Percentiles rank a stretch among this genome's conserved stretches.
phyloP scores from a whole-genome alignment of 1,284 basidiomycete genomes.

The Rhodotorula sp. region DNA sequence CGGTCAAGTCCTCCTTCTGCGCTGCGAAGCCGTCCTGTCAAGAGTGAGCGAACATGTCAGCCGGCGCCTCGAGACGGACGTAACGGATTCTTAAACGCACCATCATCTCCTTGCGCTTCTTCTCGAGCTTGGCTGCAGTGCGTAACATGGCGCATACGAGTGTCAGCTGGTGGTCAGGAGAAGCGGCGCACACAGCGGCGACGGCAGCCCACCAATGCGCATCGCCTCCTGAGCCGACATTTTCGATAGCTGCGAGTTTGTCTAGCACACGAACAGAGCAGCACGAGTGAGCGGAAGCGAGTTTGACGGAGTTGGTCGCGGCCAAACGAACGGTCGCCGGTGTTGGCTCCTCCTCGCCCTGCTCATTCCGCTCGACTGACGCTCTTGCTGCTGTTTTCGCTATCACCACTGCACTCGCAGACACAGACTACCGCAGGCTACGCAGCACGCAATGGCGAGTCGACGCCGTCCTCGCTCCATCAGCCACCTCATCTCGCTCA shows the following conservation, averaged over 20 bases:
- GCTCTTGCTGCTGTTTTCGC: not conserved
- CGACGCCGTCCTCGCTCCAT: not conserved
- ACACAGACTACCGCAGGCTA: no score
- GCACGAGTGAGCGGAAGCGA: not conserved
- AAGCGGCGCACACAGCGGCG: not conserved
- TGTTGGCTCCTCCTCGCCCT: not conserved
- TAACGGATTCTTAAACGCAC: constrained; percentile 18
- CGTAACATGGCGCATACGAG: no score
- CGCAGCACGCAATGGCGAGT: not conserved
- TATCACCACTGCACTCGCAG: not conserved
- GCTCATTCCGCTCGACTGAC: not conserved
- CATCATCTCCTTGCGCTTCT: constrained; percentile 75
- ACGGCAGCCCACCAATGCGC: constrained; percentile 17
- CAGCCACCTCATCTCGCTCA: constrained; percentile 6
- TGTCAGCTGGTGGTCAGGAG: not conserved
- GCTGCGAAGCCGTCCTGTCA: constrained; percentile 72
- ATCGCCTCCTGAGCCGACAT: constrained; percentile 25
- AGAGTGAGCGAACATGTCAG: not conserved
- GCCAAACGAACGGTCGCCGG: not conserved
- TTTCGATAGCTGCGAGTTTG: not conserved
- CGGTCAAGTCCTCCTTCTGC: constrained; percentile 77
- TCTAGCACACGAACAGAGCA: no score
- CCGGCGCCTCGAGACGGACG: not conserved
- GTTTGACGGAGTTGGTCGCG: not conserved
- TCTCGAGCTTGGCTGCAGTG: constrained; percentile 55